These are phyloP conservation scores for Penicillium sp. DNA, from an alignment of 2,329 filamentous ascomycete species.

Conservation along the genomic window DNA sequence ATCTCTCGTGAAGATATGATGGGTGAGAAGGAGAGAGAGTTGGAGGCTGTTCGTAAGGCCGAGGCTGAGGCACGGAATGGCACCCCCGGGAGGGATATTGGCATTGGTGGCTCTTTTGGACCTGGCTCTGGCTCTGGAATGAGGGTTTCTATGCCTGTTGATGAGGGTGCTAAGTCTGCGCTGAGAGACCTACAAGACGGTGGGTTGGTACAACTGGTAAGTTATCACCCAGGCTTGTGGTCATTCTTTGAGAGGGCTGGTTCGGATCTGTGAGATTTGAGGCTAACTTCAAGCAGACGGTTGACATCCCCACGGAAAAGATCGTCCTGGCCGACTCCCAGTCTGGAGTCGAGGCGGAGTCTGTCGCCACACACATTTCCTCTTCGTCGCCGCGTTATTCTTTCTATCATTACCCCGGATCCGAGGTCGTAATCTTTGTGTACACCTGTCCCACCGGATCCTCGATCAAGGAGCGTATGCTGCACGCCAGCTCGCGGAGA, in stretches of 20 bases:
- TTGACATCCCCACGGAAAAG: constrained; percentile 51
- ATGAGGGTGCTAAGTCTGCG: constrained; percentile 53
- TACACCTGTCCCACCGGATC: constrained; percentile 61
- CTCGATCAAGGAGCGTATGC: constrained; percentile 64
- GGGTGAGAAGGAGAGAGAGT: constrained; percentile 58
- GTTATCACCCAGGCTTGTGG: constrained; percentile 16
- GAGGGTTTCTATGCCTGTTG: constrained; percentile 51
- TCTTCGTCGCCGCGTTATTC: constrained; percentile 57
- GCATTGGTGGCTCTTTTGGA: constrained; percentile 41
- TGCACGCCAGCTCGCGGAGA: constrained; percentile 59
- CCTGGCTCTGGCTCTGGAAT: constrained; percentile 36
- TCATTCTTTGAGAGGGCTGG: not conserved
- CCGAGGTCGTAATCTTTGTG: constrained; percentile 55
- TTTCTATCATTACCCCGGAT: constrained; percentile 56
- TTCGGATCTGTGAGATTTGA: not conserved
- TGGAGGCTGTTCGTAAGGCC: constrained; percentile 57
- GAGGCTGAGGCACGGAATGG: constrained; percentile 58
- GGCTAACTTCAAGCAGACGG: constrained; percentile 35
- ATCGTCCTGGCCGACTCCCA: constrained; percentile 51
- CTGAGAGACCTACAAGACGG: constrained; percentile 41
- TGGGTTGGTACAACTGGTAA: constrained; percentile 52
- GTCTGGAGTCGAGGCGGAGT: constrained; percentile 42
- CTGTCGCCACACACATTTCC: constrained; percentile 50
- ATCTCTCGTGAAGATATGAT: constrained; percentile 50
- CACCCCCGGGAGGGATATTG: constrained; percentile 50